A percentile compares a stretch with the other conserved stretches of the same genome.
Evolutionary conservation across 768 basidiomycete genomes (phyloP).

Genomic region (Coprinopsis cinerea): DNA sequence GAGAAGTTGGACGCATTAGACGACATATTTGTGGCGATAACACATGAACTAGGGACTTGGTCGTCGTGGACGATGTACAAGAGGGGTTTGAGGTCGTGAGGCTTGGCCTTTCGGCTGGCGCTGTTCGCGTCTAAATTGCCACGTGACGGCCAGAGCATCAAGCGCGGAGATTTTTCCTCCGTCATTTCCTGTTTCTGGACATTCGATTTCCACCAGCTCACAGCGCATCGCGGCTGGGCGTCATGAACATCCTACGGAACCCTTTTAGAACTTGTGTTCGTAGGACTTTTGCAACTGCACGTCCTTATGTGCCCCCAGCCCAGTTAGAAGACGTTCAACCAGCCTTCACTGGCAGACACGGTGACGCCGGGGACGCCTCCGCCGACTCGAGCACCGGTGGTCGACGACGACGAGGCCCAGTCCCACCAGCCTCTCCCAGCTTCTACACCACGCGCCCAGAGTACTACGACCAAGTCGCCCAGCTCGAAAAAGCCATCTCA

Average conservation of each 20-base stretch:
- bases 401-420: slow-evolving; percentile 11
- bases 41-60: not conserved
- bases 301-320: slow-evolving; percentile 11
- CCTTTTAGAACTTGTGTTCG: not conserved
- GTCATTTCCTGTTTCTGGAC: not conserved
- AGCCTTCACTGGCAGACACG: not conserved
- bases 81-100: no score
- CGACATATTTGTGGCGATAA: slow-evolving; percentile 20
- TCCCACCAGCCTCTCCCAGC: slow-evolving; percentile 42
- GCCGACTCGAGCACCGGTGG: not conserved
- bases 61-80: not conserved
- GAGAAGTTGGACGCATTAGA: slow-evolving; percentile 84
- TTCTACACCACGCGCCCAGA: slow-evolving; percentile 80
- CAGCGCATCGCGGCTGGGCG: not conserved
- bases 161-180: not conserved
- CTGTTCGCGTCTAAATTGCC: slow-evolving; percentile 6
- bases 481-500: slow-evolving; percentile 59
- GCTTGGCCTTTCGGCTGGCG: no score
- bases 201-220: not conserved
- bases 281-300: slow-evolving; percentile 1
- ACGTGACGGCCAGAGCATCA: slow-evolving; percentile 13
- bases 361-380: not conserved
- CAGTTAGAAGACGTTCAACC: slow-evolving; percentile 10
- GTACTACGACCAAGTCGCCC: slow-evolving; percentile 67
- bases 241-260: slow-evolving; percentile 24